Evolutionary conservation across 495 filamentous ascomycete genomes (phyloP).

Genomic region (Cetradonia linearis): DNA sequence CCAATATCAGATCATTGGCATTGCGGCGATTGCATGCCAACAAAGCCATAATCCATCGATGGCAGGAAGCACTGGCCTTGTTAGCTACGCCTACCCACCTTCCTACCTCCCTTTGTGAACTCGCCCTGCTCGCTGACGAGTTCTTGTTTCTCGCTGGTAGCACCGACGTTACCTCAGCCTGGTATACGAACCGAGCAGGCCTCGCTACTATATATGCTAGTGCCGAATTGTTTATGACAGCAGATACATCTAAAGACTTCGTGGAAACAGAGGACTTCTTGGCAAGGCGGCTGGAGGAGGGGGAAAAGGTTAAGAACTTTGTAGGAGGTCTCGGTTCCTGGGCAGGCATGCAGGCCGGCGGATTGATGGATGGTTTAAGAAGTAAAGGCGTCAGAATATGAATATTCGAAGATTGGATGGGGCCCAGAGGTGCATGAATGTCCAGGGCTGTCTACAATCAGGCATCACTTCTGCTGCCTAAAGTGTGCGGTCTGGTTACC

Average conservation of each 20-base stretch:
- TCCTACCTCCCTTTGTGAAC: constrained; percentile 65
- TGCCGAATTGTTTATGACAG: constrained; percentile 87
- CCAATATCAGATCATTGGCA: constrained; percentile 53
- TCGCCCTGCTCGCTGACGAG: constrained; percentile 74
- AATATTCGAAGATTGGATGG: background rate
- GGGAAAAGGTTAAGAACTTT: constrained; percentile 44
- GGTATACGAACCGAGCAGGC: constrained; percentile 82
- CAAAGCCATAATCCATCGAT: constrained; percentile 52
- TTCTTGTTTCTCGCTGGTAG: constrained; percentile 81
- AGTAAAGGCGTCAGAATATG: constrained; percentile 55
- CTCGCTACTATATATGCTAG: constrained; percentile 74
- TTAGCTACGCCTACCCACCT: constrained; percentile 74
- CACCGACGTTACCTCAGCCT: constrained; percentile 63
- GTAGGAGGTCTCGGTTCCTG: constrained; percentile 57
- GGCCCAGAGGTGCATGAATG: background rate
- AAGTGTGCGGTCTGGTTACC: background rate
- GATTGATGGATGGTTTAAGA: constrained; percentile 50
- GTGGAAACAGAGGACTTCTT: constrained; percentile 70
- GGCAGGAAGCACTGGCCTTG: constrained; percentile 86
- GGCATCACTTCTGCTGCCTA: background rate
- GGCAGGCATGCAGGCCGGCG: constrained; percentile 64
- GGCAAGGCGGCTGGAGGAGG: constrained; percentile 63
- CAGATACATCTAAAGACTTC: constrained; percentile 57
- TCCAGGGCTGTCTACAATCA: background rate
- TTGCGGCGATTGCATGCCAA: constrained; percentile 69